Evolutionary conservation across 23 red algal genomes (phyloP).

Genomic region (Gracilaria caudata): DNA sequence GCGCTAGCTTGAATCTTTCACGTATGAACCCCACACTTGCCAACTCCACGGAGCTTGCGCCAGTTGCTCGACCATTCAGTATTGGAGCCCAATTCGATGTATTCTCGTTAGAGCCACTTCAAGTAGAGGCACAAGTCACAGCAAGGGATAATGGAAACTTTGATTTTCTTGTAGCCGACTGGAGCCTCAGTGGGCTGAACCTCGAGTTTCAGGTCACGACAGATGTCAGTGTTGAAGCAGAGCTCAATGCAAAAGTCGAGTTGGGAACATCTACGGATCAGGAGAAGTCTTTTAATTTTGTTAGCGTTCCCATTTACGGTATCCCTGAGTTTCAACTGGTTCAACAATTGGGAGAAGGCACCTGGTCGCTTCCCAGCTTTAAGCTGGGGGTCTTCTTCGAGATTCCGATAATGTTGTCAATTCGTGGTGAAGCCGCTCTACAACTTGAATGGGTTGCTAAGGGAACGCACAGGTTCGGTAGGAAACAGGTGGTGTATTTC

Average conservation of each 20-base stretch:
- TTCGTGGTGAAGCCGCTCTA: not conserved
- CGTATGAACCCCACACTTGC: not conserved
- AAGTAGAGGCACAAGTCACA: conserved; percentile 39
- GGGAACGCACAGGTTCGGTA: conserved; percentile 15
- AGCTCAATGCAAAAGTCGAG: not conserved
- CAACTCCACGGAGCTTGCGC: not conserved
- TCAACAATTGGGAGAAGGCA: not conserved
- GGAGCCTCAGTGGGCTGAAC: conserved; percentile 18
- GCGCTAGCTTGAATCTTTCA: conserved; percentile 9
- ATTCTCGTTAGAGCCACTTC: conserved; percentile 34
- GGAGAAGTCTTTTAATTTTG: conserved; percentile 14
- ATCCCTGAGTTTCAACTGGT: conserved; percentile 14
- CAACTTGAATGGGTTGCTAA: not conserved
- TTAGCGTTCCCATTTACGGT: conserved; percentile 46
- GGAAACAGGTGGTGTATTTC: conserved; percentile 27
- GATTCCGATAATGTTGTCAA: conserved; percentile 13
- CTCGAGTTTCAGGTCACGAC: conserved; percentile 18
- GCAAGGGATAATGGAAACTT: conserved; percentile 38
- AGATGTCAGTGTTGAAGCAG: not conserved
- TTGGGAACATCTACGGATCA: not conserved
- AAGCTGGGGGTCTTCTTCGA: conserved; percentile 60
- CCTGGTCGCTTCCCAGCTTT: conserved; percentile 16
- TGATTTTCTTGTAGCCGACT: conserved; percentile 30
- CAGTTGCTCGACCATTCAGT: conserved; percentile 11
- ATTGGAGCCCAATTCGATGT: conserved; percentile 5